These are phyloP conservation scores for Quercus ilex DNA, from an alignment of 306 rosid species.

Conservation along the genomic window DNA sequence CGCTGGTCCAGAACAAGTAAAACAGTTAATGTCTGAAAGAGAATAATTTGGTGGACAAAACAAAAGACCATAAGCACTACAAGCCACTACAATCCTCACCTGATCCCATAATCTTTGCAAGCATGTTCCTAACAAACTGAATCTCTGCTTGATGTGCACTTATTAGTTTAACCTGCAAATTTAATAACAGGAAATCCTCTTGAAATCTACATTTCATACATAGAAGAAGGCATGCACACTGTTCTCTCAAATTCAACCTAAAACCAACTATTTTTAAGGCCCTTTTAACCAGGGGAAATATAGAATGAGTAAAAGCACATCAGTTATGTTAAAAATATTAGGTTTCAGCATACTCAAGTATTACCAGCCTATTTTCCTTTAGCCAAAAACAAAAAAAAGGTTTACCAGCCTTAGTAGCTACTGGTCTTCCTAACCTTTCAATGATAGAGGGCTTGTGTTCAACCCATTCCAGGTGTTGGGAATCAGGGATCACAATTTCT, in stretches of 20 bases:
- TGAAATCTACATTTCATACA: not conserved
- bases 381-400: too few relatives aligned
- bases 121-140: slow-evolving; percentile 41
- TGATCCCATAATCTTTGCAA: slow-evolving; percentile 52
- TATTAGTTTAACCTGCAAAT: slow-evolving; percentile 59
- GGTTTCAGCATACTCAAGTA: not conserved
- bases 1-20: slow-evolving; percentile 18
- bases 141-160: slow-evolving; percentile 59
- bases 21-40: not conserved
- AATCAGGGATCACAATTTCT: not conserved
- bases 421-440: not conserved
- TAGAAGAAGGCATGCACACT: not conserved
- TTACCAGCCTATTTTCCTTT: not conserved
- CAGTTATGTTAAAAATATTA: not conserved
- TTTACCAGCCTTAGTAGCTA: not conserved
- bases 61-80: not conserved
- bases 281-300: not conserved
- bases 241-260: not conserved
- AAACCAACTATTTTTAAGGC: not conserved
- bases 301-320: not conserved
- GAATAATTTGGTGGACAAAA: not conserved
- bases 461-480: not conserved
- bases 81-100: slow-evolving; percentile 40
- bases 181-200: not conserved
- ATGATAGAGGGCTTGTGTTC: not conserved